These are phyloP conservation scores for Mycena leptocephala DNA, from an alignment of 768 basidiomycete species.

Conservation along the genomic window DNA sequence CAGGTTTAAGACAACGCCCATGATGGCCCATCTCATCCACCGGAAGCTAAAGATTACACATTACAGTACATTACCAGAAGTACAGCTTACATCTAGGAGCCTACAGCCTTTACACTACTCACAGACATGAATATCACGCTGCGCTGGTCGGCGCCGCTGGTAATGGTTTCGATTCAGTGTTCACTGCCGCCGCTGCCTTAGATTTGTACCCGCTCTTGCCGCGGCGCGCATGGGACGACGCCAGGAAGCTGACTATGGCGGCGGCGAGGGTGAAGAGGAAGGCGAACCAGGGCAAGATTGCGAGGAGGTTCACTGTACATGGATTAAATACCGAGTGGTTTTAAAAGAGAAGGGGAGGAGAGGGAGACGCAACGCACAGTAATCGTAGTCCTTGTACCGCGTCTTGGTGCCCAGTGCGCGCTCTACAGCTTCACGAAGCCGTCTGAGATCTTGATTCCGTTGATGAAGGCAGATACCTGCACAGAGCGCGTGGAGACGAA, in stretches of 20 bases:
- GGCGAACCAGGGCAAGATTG: constrained; percentile 70
- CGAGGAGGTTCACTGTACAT: constrained; percentile 65
- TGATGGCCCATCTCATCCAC: too few species aligned
- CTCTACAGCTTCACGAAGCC: constrained; percentile 55
- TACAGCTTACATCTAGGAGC: too few species aligned
- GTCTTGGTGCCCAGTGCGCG: constrained; percentile 55
- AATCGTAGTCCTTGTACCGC: constrained; percentile 62
- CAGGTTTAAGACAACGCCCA: too few species aligned
- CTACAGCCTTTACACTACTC: too few species aligned
- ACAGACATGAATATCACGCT: too few species aligned
- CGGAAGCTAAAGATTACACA: too few species aligned
- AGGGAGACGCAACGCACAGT: constrained; percentile 56
- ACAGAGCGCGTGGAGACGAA: constrained; percentile 63
- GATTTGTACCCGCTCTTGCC: too few species aligned
- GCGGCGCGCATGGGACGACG: constrained; percentile 37
- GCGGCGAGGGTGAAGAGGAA: constrained; percentile 57
- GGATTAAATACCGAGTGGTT: not conserved
- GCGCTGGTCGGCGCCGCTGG: too few species aligned
- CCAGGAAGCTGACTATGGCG: constrained; percentile 52
- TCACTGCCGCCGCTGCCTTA: not conserved
- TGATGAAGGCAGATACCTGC: constrained; percentile 61
- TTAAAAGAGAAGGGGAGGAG: not conserved
- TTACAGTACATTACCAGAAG: too few species aligned
- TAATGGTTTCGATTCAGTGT: not conserved
- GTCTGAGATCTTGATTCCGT: constrained; percentile 53